Evolutionary conservation across 768 basidiomycete genomes (phyloP).

Genomic region (Boletus insuetus): DNA sequence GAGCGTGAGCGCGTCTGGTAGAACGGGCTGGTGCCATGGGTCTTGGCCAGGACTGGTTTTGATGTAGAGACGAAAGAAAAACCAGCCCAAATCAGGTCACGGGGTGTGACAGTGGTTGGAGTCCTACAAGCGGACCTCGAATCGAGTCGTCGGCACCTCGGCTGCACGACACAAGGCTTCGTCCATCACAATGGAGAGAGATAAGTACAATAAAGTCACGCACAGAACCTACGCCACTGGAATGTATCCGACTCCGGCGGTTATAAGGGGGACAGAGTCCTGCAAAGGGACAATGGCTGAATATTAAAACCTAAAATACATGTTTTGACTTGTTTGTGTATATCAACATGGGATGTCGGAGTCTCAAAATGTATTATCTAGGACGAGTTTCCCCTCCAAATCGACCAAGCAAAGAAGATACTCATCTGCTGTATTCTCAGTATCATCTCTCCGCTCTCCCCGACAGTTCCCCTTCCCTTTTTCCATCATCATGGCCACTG

Average conservation of each 20-base stretch:
- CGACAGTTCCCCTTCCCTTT: background rate
- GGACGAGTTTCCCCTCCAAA: constrained; percentile 7
- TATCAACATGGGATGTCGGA: constrained; percentile 30
- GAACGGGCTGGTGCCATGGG: constrained; percentile 83
- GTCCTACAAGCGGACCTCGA: constrained; percentile 28
- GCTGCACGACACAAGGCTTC: background rate
- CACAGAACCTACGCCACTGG: background rate
- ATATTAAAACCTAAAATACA: background rate
- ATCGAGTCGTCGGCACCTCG: constrained; percentile 6
- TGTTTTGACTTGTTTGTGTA: constrained; percentile 27
- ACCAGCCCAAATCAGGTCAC: constrained; percentile 18
- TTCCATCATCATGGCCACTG: constrained; percentile 44
- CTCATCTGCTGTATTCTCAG: constrained; percentile 1
- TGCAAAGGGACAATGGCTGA: no score
- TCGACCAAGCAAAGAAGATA: background rate
- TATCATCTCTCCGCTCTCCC: background rate
- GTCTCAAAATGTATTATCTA: constrained; percentile 33
- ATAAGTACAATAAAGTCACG: background rate
- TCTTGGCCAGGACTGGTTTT: constrained; percentile 41
- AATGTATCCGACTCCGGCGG: background rate
- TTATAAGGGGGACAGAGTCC: background rate
- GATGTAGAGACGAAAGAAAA: constrained; percentile 21
- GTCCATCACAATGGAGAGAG: constrained; percentile 1
- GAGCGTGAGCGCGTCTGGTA: constrained; percentile 47
- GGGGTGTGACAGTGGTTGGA: constrained; percentile 26